Evolutionary conservation across 305 asterid species (phyloP), one percentile per base, ranked within the genome.

Genomic region (Fraxinus ornus): DNA sequence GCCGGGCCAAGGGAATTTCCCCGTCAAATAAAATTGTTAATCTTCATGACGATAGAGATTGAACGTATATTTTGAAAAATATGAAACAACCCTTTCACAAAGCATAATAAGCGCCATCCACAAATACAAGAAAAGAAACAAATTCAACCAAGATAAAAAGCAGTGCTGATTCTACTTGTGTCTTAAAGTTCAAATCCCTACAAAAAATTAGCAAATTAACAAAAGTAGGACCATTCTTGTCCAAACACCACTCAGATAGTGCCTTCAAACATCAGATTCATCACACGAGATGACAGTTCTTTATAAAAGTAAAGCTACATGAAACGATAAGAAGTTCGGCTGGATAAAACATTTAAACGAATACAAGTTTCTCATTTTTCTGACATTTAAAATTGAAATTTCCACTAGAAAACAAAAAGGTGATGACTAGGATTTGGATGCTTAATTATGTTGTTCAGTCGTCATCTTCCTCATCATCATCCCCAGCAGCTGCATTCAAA

Each of bases 401-500:
- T 37, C 84, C 79, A 28, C 7, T 13, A 33, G 35, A 75, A 76
- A 44, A 75, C 66, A 74, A 76, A 49, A 78, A 7, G 30, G 30
- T 26, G 60, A 85, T 39, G 66, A 78, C 64, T 77, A 64, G 57
- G 57, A 82, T 9, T 47, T 39, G 12, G 26, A 22, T 39, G 26
- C 8, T 22, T 19, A 66, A 47, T 22, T 72, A 60, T 17, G 78
- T 28, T 22, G 72, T 83, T 89, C 83, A 89, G 86, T 94, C 94
- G 2, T 90, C 94, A 75, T 81, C 84, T 19, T 81, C 80, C 0
- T 82, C 86, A 2, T 83, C 88, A 0, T 80, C 82, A 28, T 81
- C 66, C 47, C 89, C 85, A 44, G 88, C 85, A 26, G 90, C 92
- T 7, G 90, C 72, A 64, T 88, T 89, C 81, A 89, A 62, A 32